Conservation (phyloP, 768 basidiomycete species). For the Gyrodon lividus region DNA sequence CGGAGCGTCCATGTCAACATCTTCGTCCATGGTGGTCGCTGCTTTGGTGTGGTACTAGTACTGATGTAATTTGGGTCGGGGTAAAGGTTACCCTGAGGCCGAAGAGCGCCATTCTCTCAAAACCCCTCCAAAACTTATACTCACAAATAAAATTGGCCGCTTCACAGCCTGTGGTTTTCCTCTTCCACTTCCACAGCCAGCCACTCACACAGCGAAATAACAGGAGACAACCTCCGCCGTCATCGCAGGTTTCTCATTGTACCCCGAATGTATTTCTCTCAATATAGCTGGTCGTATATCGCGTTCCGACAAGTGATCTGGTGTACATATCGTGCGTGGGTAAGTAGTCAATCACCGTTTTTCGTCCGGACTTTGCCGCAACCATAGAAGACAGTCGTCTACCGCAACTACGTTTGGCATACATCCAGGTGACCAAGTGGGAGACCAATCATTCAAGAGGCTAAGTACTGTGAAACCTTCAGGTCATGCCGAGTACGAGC, state of each 20-base stretch:
- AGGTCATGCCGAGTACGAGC: too few relatives aligned
- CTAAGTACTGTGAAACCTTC: too few relatives aligned
- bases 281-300: background rate
- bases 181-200: too few relatives aligned
- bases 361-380: too few relatives aligned
- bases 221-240: background rate
- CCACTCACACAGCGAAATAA: too few relatives aligned
- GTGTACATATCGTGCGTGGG: too few relatives aligned
- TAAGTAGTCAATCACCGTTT: too few relatives aligned
- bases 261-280: constrained; percentile 14
- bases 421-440: too few relatives aligned
- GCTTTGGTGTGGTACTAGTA: background rate
- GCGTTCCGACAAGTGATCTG: too few relatives aligned
- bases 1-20: constrained; percentile 74
- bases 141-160: background rate
- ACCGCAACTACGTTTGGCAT: too few relatives aligned
- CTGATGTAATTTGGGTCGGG: background rate
- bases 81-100: background rate
- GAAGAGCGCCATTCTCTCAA: background rate
- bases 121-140: background rate
- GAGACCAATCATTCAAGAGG: too few relatives aligned
- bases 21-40: constrained; percentile 35
- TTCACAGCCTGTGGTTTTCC: background rate
- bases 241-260: constrained; percentile 4
- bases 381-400: too few relatives aligned